Base-by-base conservation (phyloP, 78 protist species). In the Diacronema lutheri region DNA sequence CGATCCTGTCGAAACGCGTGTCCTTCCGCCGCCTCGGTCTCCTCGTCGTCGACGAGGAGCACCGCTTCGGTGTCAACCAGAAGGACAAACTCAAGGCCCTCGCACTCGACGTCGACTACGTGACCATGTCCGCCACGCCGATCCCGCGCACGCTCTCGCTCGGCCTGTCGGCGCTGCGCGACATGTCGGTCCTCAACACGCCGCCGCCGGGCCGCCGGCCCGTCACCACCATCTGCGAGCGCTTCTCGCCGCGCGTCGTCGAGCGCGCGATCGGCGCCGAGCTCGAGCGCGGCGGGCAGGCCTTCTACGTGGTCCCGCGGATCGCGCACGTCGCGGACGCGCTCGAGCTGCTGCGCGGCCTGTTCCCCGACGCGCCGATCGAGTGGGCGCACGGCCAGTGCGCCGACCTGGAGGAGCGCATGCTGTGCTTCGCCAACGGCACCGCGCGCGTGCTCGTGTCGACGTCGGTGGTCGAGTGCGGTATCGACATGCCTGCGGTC, bases 11-110 rank as follows among this genome's bases (percentile, higher is more conserved):
- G 31, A 9, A 33, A 6, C 11, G 35, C 65, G 26, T 84, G 23
- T 9, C 23, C 44, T 86, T 40, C 50, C 10, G 21, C 10, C 14
- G 44, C n/a, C 74, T 86, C 44, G 89, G 89, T 23, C 83, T 86
- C 29, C n/a, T 86, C 40, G 77, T 86, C 46, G 29, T 74, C 46
- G 89, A 86, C 64, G 89, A 86, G 82, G 89, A 86, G 89, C 89
- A 83, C 62, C 86, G 86, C 33, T 82, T 82, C 71, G 86, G 86
- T 38, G 71, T 82, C 50, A 37, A 21, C 29, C 80, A 56, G 26
- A 61, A 69, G 58, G 87, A 85, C 55, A 31, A 58, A 62, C 21
- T 85, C 41, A 85, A 85, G 88, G 0, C 19, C 23, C 58, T 33
- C 10, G 55, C 85, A 5, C 56, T 21, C 29, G 35, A 14, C 25